Evolutionary conservation across 73 alveolate genomes (phyloP).

Genomic region (Stentor coeruleus): DNA sequence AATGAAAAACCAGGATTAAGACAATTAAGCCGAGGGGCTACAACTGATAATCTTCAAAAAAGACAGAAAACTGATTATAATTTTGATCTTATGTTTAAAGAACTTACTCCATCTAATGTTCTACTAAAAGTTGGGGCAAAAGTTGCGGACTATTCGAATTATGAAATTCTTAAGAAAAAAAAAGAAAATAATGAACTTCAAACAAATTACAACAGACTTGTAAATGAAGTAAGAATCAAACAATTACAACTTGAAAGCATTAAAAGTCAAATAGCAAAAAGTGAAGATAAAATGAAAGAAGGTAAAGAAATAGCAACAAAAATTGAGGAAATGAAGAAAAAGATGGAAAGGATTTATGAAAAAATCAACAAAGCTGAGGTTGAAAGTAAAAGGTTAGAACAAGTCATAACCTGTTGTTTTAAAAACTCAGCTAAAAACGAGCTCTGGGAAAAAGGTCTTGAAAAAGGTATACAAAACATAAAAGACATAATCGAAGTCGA

Average conservation of each 20-base stretch:
- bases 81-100: slow-evolving; percentile 16
- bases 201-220: background rate
- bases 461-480: slow-evolving; percentile 45
- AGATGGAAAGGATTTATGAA: slow-evolving; percentile 44
- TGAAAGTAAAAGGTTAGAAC: slow-evolving; percentile 45
- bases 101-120: slow-evolving; percentile 14
- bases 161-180: background rate
- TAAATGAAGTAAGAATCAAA: background rate
- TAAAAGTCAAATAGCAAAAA: slow-evolving; percentile 14
- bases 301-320: slow-evolving; percentile 33
- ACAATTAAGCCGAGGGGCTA: background rate
- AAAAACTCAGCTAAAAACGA: slow-evolving; percentile 54
- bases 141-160: slow-evolving; percentile 2
- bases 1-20: background rate
- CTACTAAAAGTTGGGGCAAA: slow-evolving; percentile 14
- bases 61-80: background rate
- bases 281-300: slow-evolving; percentile 26
- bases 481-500: slow-evolving; percentile 31
- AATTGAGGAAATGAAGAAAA: slow-evolving; percentile 30
- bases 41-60: background rate
- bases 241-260: slow-evolving; percentile 8
- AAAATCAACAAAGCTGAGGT: slow-evolving; percentile 53
- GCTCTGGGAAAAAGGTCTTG: slow-evolving; percentile 47
- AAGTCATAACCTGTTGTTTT: slow-evolving; percentile 35
- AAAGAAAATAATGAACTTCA: slow-evolving; percentile 24